Percentiles rank a stretch among this genome's conserved stretches.
phyloP scores from a whole-genome alignment of 371 early-diverging fungal genomes.

The Mortierella sp. region DNA sequence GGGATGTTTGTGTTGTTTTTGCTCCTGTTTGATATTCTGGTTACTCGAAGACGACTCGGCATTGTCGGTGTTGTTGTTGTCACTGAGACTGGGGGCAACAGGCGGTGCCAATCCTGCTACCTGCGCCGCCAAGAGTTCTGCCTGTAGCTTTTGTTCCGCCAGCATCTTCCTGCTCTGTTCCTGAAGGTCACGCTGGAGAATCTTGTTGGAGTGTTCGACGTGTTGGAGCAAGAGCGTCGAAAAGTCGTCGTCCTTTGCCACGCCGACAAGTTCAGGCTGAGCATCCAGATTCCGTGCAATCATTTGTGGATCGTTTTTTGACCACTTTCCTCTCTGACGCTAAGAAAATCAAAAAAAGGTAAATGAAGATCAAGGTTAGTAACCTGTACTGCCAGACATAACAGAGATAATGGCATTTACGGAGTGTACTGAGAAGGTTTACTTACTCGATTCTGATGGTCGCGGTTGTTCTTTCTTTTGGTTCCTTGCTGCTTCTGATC shows the following conservation, averaged over 20 bases:
- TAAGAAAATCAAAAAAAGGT: background rate
- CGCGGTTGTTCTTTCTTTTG: background rate
- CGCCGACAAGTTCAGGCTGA: slow-evolving; percentile 42
- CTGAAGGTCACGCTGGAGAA: slow-evolving; percentile 40
- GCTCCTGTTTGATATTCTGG: background rate
- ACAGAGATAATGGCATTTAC: background rate
- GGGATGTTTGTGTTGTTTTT: background rate
- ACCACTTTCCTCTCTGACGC: background rate
- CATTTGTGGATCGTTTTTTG: slow-evolving; percentile 1
- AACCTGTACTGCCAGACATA: too few relatives aligned
- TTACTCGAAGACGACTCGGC: background rate
- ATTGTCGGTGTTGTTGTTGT: slow-evolving; percentile 7
- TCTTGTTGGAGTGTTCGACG: slow-evolving; percentile 39
- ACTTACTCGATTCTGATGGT: background rate
- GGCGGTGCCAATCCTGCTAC: slow-evolving; percentile 4
- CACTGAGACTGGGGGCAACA: background rate
- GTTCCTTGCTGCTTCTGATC: slow-evolving; percentile 8
- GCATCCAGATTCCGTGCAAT: slow-evolving; percentile 27
- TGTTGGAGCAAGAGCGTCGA: slow-evolving; percentile 36
- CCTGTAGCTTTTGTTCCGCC: slow-evolving; percentile 33
- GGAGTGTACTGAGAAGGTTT: background rate
- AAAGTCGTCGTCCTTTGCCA: slow-evolving; percentile 39
- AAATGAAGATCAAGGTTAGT: background rate
- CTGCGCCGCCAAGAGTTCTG: slow-evolving; percentile 12
- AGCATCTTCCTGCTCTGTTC: slow-evolving; percentile 27